These are phyloP conservation scores for Moringa oleifera DNA, from an alignment of 345 rosid genomes.

Conservation along the genomic window DNA sequence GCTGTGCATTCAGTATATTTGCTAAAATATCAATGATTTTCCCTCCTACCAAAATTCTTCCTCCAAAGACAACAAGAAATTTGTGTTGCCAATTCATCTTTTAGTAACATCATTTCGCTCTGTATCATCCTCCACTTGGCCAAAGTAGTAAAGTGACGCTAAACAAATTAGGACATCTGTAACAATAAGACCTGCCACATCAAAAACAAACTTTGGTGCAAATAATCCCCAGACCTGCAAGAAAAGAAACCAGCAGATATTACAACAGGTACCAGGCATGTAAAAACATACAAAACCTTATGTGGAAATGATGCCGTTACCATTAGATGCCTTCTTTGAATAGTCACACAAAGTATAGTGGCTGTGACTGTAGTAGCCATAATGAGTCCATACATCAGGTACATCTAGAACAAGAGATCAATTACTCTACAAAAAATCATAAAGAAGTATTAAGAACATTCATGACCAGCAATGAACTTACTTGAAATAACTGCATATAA, in stretches of 20 bases:
- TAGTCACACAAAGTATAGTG: slow-evolving; percentile 70
- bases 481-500: slow-evolving; percentile 42
- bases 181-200: slow-evolving; percentile 63
- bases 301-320: slow-evolving; percentile 23
- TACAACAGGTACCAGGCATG: too few relatives aligned
- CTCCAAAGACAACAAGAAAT: too few relatives aligned
- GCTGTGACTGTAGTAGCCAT: slow-evolving; percentile 46
- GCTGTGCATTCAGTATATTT: too few relatives aligned
- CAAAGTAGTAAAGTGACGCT: slow-evolving; percentile 49
- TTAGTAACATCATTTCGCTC: not conserved
- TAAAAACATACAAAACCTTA: too few relatives aligned
- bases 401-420: slow-evolving; percentile 37
- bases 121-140: slow-evolving; percentile 6
- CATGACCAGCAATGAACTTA: slow-evolving; percentile 24
- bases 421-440: not conserved
- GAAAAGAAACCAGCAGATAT: not conserved
- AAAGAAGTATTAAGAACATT: too few relatives aligned
- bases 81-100: not conserved
- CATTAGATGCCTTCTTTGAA: slow-evolving; percentile 91
- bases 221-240: slow-evolving; percentile 95
- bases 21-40: too few relatives aligned
- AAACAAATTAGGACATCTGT: slow-evolving; percentile 56
- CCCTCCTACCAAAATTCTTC: not conserved
- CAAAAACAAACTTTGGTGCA: slow-evolving; percentile 90
- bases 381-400: slow-evolving; percentile 65